These are phyloP conservation scores for barrel medic (Medicago truncatula) DNA, from an alignment of 306 rosid genomes.

Conservation along the genomic window DNA sequence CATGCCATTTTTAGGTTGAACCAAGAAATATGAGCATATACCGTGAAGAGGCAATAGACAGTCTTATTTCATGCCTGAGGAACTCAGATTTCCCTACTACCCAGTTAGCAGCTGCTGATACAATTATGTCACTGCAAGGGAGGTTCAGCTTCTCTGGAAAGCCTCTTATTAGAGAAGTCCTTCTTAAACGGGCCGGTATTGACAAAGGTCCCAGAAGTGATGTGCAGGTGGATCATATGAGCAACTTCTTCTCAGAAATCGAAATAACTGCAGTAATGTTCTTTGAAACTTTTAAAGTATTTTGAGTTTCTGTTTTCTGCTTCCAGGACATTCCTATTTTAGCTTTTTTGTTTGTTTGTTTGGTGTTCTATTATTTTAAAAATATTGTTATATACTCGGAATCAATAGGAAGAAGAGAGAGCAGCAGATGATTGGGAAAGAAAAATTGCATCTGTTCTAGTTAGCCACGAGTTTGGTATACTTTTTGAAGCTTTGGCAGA, in stretches of 20 bases:
- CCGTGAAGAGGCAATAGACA: conserved; percentile 92
- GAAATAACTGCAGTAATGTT: conserved; percentile 61
- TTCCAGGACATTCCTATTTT: conserved; percentile 4
- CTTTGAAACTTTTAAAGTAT: conserved; percentile 25
- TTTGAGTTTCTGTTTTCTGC: conserved; percentile 36
- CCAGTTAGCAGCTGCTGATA: conserved; percentile 82
- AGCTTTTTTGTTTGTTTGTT: conserved; percentile 1
- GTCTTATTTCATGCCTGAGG: conserved; percentile 80
- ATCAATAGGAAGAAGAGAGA: conserved; percentile 74
- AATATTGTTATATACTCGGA: conserved; percentile 27
- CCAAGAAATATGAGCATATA: conserved; percentile 94
- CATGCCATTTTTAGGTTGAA: conserved; percentile 64
- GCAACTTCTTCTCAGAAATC: conserved; percentile 49
- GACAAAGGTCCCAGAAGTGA: conserved; percentile 53
- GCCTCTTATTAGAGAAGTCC: conserved; percentile 69
- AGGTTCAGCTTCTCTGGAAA: conserved; percentile 68
- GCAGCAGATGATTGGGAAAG: conserved; percentile 89
- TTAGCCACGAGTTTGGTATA: conserved; percentile 85
- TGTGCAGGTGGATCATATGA: conserved; percentile 55
- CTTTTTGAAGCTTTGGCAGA: conserved; percentile 89
- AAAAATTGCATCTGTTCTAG: conserved; percentile 76
- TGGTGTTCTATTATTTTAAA: background rate
- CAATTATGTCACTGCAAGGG: conserved; percentile 81
- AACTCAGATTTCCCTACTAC: conserved; percentile 66
- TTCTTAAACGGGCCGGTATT: conserved; percentile 81